A percentile compares a stretch with the other conserved stretches of the same genome.
These are phyloP conservation scores for Aspergillus caelatus DNA, from an alignment of 2,329 filamentous ascomycete species.

Conservation along the genomic window DNA sequence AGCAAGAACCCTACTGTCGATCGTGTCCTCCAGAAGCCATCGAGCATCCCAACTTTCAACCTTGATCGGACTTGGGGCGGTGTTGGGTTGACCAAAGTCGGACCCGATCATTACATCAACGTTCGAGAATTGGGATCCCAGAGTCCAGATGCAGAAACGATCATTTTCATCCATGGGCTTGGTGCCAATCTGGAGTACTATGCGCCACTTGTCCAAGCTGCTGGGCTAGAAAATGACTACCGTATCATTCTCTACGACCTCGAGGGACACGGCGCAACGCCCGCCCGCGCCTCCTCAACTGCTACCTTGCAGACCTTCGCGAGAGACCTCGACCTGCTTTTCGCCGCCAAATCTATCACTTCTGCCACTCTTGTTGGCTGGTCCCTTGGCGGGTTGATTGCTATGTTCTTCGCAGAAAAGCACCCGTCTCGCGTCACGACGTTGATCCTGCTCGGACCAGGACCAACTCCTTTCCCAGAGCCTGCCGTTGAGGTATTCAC, in stretches of 20 bases:
- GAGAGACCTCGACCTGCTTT: slow-evolving; percentile 39
- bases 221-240: slow-evolving; percentile 33
- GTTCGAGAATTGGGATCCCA: slow-evolving; percentile 22
- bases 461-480: slow-evolving; percentile 49
- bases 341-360: background rate
- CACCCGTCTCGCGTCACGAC: slow-evolving; percentile 46
- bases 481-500: background rate
- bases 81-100: slow-evolving; percentile 41
- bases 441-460: slow-evolving; percentile 54
- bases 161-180: slow-evolving; percentile 61
- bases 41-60: slow-evolving; percentile 35
- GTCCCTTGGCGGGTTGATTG: slow-evolving; percentile 56
- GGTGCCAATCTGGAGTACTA: slow-evolving; percentile 52
- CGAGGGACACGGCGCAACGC: slow-evolving; percentile 60
- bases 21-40: slow-evolving; percentile 19
- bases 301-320: slow-evolving; percentile 51
- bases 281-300: slow-evolving; percentile 49
- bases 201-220: slow-evolving; percentile 44
- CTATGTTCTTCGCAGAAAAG: slow-evolving; percentile 45
- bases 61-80: slow-evolving; percentile 30
- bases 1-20: slow-evolving; percentile 31
- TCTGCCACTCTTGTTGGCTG: slow-evolving; percentile 53
- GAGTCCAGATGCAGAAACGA: slow-evolving; percentile 23
- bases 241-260: slow-evolving; percentile 54
- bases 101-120: slow-evolving; percentile 42